Evolutionary conservation across 202 grass and related monocot genomes (phyloP).

Genomic region (Panicum hallii): DNA sequence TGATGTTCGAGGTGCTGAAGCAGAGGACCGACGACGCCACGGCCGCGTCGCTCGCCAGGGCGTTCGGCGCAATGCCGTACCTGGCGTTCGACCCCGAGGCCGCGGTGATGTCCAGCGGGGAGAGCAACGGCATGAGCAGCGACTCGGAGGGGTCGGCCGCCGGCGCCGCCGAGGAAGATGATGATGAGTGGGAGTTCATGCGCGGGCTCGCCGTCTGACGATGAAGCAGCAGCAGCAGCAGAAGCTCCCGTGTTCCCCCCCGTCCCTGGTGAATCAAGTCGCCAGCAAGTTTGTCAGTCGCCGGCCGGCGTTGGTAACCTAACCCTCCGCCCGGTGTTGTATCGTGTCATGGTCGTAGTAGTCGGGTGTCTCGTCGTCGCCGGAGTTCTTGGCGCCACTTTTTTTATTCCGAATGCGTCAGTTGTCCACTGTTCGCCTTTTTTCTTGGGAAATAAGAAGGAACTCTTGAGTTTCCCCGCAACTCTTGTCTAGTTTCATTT

Average conservation of each 20-base stretch:
- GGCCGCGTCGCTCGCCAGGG: constrained; percentile 53
- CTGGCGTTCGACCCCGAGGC: constrained; percentile 55
- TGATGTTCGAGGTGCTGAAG: constrained; percentile 94
- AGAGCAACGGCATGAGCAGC: constrained; percentile 61
- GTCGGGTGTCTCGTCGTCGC: constrained; percentile 57
- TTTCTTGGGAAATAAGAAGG: constrained; percentile 39
- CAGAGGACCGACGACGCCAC: constrained; percentile 47
- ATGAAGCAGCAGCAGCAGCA: not conserved
- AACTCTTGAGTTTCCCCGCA: constrained; percentile 34
- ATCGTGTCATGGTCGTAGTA: constrained; percentile 56
- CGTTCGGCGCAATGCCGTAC: constrained; percentile 86
- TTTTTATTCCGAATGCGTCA: constrained; percentile 63
- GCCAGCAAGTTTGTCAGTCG: not conserved
- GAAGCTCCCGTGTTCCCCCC: not conserved
- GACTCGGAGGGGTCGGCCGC: constrained; percentile 70
- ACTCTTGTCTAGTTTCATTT: not conserved
- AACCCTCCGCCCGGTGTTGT: constrained; percentile 60
- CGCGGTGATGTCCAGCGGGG: constrained; percentile 36
- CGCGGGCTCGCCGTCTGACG: constrained; percentile 81
- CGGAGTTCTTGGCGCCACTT: constrained; percentile 53
- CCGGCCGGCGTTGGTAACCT: constrained; percentile 20
- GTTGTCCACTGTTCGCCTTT: constrained; percentile 58
- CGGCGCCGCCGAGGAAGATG: constrained; percentile 71
- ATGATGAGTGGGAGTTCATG: constrained; percentile 92
- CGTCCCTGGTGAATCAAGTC: not conserved